A percentile compares a stretch with the other conserved stretches of the same genome.
These are phyloP conservation scores for Melampsora larici-populina DNA, from an alignment of 1,284 basidiomycete species.

Conservation along the genomic window DNA sequence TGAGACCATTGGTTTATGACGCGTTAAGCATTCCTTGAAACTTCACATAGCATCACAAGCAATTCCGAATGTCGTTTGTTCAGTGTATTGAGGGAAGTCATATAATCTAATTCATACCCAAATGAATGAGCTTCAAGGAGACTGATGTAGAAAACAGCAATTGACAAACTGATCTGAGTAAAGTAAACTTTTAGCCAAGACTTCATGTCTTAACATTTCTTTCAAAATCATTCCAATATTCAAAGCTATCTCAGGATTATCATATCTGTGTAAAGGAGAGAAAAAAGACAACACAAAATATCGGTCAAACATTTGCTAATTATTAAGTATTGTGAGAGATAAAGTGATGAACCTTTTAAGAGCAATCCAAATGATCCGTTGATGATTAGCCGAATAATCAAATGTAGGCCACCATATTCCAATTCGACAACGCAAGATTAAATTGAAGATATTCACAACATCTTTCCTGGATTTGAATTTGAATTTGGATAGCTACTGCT, in stretches of 20 bases:
- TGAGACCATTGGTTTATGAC: slow-evolving; percentile 95
- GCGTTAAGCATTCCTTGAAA: slow-evolving; percentile 75
- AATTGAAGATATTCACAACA: slow-evolving; percentile 93
- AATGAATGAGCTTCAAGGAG: background rate
- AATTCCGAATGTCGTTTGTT: slow-evolving; percentile 94
- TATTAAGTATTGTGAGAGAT: no score
- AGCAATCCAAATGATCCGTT: slow-evolving; percentile 82
- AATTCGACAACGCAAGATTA: slow-evolving; percentile 86
- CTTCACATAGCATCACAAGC: slow-evolving; percentile 97
- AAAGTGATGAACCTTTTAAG: slow-evolving; percentile 76
- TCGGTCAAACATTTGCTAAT: no score
- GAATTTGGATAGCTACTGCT: slow-evolving; percentile 75
- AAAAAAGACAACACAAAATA: no score
- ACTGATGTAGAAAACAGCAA: slow-evolving; percentile 19
- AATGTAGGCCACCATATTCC: slow-evolving; percentile 90
- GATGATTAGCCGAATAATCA: slow-evolving; percentile 80
- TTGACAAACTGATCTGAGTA: slow-evolving; percentile 75
- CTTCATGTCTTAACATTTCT: slow-evolving; percentile 93
- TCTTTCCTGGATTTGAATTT: slow-evolving; percentile 94
- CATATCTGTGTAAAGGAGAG: slow-evolving; percentile 63
- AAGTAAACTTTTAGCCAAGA: slow-evolving; percentile 81
- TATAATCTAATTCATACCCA: slow-evolving; percentile 91
- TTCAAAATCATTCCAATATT: slow-evolving; percentile 98
- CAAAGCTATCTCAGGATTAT: slow-evolving; percentile 88
- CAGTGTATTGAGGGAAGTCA: slow-evolving; percentile 92